Conservation (phyloP, 805 yeast genomes). For the Wickerhamomyces xylosicus region DNA sequence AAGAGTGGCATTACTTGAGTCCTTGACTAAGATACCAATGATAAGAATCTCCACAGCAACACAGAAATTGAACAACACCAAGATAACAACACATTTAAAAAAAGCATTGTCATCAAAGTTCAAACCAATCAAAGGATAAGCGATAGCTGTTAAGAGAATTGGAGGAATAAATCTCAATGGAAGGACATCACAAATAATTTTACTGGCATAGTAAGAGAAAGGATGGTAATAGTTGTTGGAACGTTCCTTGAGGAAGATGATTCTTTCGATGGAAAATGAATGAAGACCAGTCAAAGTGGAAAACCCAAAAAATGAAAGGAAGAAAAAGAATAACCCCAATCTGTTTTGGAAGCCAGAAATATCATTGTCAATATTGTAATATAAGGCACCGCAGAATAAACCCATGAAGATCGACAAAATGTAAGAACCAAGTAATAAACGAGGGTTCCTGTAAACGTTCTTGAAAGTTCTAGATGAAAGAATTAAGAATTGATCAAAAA, state of each 20-base stretch:
- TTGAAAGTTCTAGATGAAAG: slow-evolving; percentile 82
- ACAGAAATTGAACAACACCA: slow-evolving; percentile 79
- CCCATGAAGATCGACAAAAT: slow-evolving; percentile 70
- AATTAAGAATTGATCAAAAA: slow-evolving; percentile 58
- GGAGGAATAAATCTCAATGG: slow-evolving; percentile 95
- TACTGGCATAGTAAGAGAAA: slow-evolving; percentile 72
- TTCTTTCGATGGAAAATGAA: slow-evolving; percentile 79
- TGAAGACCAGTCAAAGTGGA: slow-evolving; percentile 87
- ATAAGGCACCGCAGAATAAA: slow-evolving; percentile 73
- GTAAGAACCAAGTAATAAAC: slow-evolving; percentile 77
- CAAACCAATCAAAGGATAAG: slow-evolving; percentile 86
- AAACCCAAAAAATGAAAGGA: slow-evolving; percentile 88
- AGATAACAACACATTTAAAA: slow-evolving; percentile 52
- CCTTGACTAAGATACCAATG: slow-evolving; percentile 79
- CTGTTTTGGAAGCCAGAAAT: slow-evolving; percentile 96
- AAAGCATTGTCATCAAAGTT: slow-evolving; percentile 71
- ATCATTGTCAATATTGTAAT: slow-evolving; percentile 76
- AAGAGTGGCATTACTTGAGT: slow-evolving; percentile 88
- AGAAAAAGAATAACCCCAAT: slow-evolving; percentile 84
- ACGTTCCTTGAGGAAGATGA: slow-evolving; percentile 84
- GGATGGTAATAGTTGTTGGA: slow-evolving; percentile 93
- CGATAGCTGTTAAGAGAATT: slow-evolving; percentile 60
- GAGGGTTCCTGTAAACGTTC: slow-evolving; percentile 88
- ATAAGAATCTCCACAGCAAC: slow-evolving; percentile 77
- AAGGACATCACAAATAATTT: slow-evolving; percentile 82